phyloP scores from a whole-genome alignment of 73 alveolate genomes.

The Blepharisma stoltei region DNA sequence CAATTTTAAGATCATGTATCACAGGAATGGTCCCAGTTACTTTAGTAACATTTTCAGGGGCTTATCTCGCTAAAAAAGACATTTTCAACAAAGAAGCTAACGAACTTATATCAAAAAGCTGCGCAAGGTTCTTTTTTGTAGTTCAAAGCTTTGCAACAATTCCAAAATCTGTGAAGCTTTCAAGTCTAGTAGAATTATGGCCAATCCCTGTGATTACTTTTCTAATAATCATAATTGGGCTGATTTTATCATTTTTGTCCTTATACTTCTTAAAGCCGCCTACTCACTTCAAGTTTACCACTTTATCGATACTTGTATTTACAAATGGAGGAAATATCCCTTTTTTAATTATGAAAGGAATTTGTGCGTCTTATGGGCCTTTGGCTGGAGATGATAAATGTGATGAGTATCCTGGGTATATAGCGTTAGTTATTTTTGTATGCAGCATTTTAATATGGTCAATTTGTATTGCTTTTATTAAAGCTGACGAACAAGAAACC shows the following conservation, averaged over 20 bases:
- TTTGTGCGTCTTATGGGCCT: slow-evolving; percentile 14
- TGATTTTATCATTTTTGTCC: neutral
- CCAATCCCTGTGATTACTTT: neutral
- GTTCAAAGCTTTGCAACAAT: neutral
- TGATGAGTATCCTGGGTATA: neutral
- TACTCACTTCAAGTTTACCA: neutral
- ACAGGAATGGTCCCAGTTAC: neutral
- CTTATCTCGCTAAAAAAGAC: neutral
- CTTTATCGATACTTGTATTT: neutral
- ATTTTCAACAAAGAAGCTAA: neutral
- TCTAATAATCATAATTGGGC: neutral
- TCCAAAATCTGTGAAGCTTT: neutral
- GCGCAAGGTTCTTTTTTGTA: neutral
- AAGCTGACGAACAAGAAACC: neutral
- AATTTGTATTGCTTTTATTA: neutral
- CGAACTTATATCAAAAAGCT: neutral
- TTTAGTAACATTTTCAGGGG: neutral
- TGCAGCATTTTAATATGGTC: neutral
- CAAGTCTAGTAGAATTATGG: neutral
- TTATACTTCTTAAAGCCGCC: neutral
- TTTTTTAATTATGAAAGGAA: neutral
- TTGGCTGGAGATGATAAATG: neutral
- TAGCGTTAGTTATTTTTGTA: neutral
- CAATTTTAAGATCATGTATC: neutral
- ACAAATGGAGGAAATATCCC: neutral